These are phyloP conservation scores for Trametes versicolor DNA, from an alignment of 1,284 basidiomycete species.

Conservation along the genomic window DNA sequence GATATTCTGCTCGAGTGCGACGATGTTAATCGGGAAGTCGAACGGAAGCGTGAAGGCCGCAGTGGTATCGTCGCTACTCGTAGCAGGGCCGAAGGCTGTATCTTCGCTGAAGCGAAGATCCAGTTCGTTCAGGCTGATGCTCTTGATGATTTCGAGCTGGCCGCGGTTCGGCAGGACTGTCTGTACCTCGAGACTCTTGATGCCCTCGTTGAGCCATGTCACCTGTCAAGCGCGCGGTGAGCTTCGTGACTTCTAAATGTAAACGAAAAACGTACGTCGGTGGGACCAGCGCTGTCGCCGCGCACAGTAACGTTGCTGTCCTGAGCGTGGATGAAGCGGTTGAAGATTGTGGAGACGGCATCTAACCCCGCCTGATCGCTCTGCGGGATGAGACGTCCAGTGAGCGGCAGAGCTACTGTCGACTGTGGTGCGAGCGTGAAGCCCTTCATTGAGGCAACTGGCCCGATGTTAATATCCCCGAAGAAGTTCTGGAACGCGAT, in stretches of 20 bases:
- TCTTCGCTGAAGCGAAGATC: constrained; percentile 67
- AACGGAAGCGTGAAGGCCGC: constrained; percentile 78
- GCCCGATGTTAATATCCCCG: constrained; percentile 65
- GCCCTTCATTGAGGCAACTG: constrained; percentile 58
- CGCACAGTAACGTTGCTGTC: constrained; percentile 70
- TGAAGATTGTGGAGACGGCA: constrained; percentile 75
- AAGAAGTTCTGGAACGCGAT: constrained; percentile 72
- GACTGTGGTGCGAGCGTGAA: constrained; percentile 69
- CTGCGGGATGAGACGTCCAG: constrained; percentile 76
- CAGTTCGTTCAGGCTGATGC: constrained; percentile 72
- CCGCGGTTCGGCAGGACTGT: constrained; percentile 76
- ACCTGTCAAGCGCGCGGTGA: constrained; percentile 50
- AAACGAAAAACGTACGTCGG: constrained; percentile 51
- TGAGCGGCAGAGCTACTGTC: constrained; percentile 63
- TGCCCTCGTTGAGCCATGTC: constrained; percentile 81
- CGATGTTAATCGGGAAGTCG: constrained; percentile 76
- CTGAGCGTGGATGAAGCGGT: constrained; percentile 76
- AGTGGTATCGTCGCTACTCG: constrained; percentile 68
- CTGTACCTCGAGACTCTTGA: constrained; percentile 69
- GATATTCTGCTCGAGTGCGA: constrained; percentile 69
- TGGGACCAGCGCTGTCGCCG: constrained; percentile 72
- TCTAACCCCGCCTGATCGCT: constrained; percentile 61
- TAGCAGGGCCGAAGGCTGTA: constrained; percentile 65
- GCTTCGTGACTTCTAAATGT: not conserved
- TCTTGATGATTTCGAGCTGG: constrained; percentile 70